phyloP scores from a whole-genome alignment of 805 yeast species.

The Myxozyma mucilagina region DNA sequence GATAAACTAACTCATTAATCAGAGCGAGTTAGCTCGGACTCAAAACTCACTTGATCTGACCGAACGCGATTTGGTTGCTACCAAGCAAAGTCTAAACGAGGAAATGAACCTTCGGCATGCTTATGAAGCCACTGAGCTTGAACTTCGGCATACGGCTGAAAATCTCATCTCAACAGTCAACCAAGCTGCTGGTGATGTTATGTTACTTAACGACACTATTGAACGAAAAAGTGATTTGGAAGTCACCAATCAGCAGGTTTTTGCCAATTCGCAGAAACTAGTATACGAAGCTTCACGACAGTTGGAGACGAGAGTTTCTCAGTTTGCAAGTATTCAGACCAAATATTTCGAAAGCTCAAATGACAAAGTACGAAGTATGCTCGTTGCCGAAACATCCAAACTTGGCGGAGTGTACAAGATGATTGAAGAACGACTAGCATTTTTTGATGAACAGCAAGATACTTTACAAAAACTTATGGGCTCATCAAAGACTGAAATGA shows the following conservation, averaged over 20 bases:
- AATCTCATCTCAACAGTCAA: constrained; percentile 33
- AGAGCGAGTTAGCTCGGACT: constrained; percentile 26
- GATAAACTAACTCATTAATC: background rate
- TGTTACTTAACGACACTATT: constrained; percentile 28
- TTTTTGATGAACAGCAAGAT: constrained; percentile 14
- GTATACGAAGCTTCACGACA: constrained; percentile 52
- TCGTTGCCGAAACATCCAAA: constrained; percentile 21
- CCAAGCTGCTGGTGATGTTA: constrained; percentile 31
- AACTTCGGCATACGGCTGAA: constrained; percentile 35
- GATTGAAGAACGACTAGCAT: constrained; percentile 19
- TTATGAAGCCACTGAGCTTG: constrained; percentile 37
- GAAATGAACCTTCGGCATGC: constrained; percentile 36
- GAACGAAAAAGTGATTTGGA: constrained; percentile 25
- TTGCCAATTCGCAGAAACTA: constrained; percentile 37
- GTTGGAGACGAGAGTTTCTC: constrained; percentile 53
- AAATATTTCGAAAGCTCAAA: constrained; percentile 7
- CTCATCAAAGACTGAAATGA: constrained; percentile 27
- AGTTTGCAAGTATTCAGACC: constrained; percentile 46
- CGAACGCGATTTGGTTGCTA: constrained; percentile 23
- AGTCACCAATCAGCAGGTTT: constrained; percentile 10
- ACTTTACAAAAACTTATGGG: constrained; percentile 19
- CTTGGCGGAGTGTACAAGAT: constrained; percentile 25
- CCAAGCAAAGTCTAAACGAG: constrained; percentile 25
- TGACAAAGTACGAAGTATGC: constrained; percentile 17
- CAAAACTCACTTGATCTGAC: constrained; percentile 23